Evolutionary conservation across 2,329 filamentous ascomycete genomes (phyloP).

Genomic region (Xylariaceae sp.): DNA sequence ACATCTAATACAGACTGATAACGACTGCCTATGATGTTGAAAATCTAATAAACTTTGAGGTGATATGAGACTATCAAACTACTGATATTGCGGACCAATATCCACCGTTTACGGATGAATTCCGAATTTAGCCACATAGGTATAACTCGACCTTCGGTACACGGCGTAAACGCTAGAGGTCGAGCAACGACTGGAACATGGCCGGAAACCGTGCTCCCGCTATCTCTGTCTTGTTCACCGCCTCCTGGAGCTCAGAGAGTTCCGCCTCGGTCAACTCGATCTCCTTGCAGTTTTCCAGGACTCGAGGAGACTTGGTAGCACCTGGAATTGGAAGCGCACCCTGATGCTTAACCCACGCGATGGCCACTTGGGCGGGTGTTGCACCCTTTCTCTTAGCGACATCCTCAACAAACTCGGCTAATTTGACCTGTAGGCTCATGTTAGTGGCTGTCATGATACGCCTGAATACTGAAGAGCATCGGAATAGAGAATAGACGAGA

Average conservation of each 20-base stretch:
- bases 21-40: too few species aligned
- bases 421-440: constrained; percentile 9
- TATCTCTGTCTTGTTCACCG: too few species aligned
- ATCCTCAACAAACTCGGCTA: constrained; percentile 9
- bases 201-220: too few species aligned
- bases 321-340: constrained; percentile 63
- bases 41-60: too few species aligned
- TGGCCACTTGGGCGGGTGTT: constrained; percentile 11
- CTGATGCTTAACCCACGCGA: constrained; percentile 14
- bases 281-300: constrained; percentile 54
- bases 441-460: neutral
- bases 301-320: constrained; percentile 48
- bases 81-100: too few species aligned
- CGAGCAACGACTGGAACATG: too few species aligned
- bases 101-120: too few species aligned
- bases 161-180: too few species aligned
- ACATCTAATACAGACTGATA: too few species aligned
- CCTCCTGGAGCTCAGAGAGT: constrained; percentile 1
- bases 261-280: constrained; percentile 5
- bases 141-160: too few species aligned
- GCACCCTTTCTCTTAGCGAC: constrained; percentile 7
- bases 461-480: neutral
- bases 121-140: too few species aligned
- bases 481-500: neutral
- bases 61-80: too few species aligned